Conservation (phyloP, 78 protist genomes). For the Emiliania huxleyi region DNA sequence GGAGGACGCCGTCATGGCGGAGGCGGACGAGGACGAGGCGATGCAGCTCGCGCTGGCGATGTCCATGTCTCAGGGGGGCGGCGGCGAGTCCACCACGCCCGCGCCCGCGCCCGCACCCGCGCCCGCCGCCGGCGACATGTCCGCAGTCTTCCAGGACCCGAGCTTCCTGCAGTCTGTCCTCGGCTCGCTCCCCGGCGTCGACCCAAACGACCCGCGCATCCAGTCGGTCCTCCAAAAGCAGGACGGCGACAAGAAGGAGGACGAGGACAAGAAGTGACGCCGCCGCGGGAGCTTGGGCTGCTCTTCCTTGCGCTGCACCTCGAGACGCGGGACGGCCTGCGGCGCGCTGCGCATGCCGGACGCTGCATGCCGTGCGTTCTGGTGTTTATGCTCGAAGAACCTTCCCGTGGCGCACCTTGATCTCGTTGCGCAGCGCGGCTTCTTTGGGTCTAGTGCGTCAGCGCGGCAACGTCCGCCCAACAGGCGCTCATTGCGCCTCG, state of each 20-base stretch:
- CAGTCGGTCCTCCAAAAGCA: neutral
- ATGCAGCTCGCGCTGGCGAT: neutral
- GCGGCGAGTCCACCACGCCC: neutral
- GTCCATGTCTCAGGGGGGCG: neutral
- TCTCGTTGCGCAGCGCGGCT: too few species aligned
- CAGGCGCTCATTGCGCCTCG: too few species aligned
- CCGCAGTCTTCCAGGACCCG: neutral
- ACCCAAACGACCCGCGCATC: constrained; percentile 14
- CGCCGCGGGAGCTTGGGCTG: neutral
- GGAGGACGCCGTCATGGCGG: neutral
- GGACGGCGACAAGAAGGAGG: neutral
- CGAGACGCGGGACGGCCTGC: too few species aligned
- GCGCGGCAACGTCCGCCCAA: too few species aligned
- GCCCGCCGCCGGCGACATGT: neutral
- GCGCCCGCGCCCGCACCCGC: neutral
- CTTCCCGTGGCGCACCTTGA: too few species aligned
- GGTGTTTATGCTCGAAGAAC: too few species aligned
- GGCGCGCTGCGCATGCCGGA: too few species aligned
- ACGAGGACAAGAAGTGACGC: neutral
- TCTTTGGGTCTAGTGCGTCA: too few species aligned
- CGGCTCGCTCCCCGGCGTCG: constrained; percentile 23
- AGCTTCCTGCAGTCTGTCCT: neutral
- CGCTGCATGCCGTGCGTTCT: too few species aligned
- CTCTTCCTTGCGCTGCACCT: too few species aligned
- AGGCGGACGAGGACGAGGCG: neutral